phyloP scores from a whole-genome alignment of 176 grass and related monocot species.

The Oryza meridionalis region DNA sequence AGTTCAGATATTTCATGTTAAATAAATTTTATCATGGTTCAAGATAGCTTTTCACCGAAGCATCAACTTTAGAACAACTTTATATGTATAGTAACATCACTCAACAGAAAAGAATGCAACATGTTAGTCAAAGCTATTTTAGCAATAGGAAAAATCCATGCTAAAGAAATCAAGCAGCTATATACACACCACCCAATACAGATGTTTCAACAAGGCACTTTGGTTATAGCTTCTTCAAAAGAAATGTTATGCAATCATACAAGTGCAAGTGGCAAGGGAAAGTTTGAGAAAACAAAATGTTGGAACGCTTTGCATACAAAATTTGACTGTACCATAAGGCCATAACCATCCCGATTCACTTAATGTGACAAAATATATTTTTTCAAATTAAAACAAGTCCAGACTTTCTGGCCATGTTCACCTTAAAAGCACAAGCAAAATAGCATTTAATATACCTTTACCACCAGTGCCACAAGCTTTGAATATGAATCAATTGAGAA shows the following conservation, averaged over 20 bases:
- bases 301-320: not conserved
- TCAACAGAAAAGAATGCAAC: conserved; percentile 15
- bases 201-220: not conserved
- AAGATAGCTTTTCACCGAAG: not conserved
- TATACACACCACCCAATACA: not conserved
- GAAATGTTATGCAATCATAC: not conserved
- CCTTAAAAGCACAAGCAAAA: not conserved
- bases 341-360: not conserved
- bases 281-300: not conserved
- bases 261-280: too few species aligned
- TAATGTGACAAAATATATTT: not conserved
- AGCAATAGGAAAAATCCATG: not conserved
- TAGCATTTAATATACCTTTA: conserved; percentile 67
- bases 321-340: not conserved
- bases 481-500: conserved; percentile 89
- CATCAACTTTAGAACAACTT: conserved; percentile 3
- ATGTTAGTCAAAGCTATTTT: conserved; percentile 1
- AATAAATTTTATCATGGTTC: not conserved
- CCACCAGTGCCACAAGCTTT: conserved; percentile 71
- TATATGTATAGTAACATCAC: not conserved
- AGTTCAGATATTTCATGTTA: not conserved
- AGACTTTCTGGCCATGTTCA: not conserved
- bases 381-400: too few species aligned
- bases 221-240: not conserved
- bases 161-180: not conserved